Evolutionary conservation across 2,329 filamentous ascomycete genomes (phyloP), one percentile per base, ranked within the genome.

Genomic region (Aspergillus carbonarius): DNA sequence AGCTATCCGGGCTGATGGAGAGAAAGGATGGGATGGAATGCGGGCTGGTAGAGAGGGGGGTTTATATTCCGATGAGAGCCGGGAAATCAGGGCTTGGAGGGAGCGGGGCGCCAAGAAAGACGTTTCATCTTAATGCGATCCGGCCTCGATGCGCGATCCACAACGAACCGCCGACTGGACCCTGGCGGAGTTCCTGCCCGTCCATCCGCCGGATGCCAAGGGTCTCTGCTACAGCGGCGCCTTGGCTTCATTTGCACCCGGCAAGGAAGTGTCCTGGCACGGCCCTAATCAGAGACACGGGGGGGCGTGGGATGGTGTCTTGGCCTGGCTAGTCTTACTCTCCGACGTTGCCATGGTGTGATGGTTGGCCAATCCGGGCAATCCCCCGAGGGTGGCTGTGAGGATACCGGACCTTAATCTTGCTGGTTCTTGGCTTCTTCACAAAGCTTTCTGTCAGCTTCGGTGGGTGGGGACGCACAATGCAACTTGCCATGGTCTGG

Each of bases 81-180:
- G 17, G 13, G 7, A 12, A 8, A 20, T 25, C 3, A 6, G 23
- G 25, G 39, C 30, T 34, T 18, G 50, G n/a, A 42, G 35, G 23
- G 37, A 54, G 51, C 37, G 51, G 51, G 39, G 15, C 37, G 51
- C 51, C 51, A 54, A 54, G 51, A 3, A n/a, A 37, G 25, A 54
- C 39, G 51, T 54, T 54, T 54, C 51, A 54, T 44, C 51, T 54
- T 54, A 44, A 54, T 54, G 51, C 51, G n/a, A 32, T 12, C 37
- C 51, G 23, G 23, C 25, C 12, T 13, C 51, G 40, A 40, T 39
- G 8, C 35, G 40, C 12, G 25, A 15, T 48, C 44, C 44, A 48
- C 44, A 12, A 9, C n/a, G 27, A 23, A 12, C 23, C n/a, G 44
- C 27, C 44, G 17, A 48, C 44, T 48, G 44, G 44, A 48, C 44